Evolutionary conservation across 495 filamentous ascomycete genomes (phyloP).

Genomic region (Aspergillus ostianus): DNA sequence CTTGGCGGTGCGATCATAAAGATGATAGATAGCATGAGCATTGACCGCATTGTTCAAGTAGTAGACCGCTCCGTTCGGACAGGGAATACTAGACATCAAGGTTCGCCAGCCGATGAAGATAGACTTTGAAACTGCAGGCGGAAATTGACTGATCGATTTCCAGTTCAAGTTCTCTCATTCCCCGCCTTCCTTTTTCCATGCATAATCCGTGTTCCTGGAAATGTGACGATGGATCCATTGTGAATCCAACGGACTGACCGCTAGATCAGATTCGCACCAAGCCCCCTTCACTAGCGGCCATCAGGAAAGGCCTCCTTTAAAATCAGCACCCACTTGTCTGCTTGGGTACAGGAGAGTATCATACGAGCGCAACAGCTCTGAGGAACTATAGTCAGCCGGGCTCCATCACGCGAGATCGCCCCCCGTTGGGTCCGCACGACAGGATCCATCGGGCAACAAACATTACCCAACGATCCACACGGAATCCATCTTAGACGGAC

Average conservation of each 20-base stretch:
- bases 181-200: not conserved
- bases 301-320: too few species aligned
- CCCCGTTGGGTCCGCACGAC: constrained; percentile 13
- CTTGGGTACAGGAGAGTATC: not conserved
- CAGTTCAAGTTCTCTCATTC: not conserved
- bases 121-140: not conserved
- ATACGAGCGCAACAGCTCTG: not conserved
- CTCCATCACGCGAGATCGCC: constrained; percentile 1
- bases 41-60: not conserved
- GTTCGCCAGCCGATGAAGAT: not conserved
- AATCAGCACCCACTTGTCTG: not conserved
- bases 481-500: not conserved
- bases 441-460: constrained; percentile 17
- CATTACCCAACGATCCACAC: not conserved
- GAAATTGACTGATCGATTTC: not conserved
- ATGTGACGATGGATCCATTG: not conserved
- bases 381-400: not conserved
- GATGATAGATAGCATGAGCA: not conserved
- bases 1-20: not conserved
- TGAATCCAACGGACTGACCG: not conserved
- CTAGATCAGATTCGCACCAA: not conserved
- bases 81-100: not conserved
- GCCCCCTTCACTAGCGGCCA: too few species aligned
- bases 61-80: not conserved
- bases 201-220: not conserved